Evolutionary conservation across 768 basidiomycete genomes (phyloP).

Genomic region (Gloeostereum incarnatum): DNA sequence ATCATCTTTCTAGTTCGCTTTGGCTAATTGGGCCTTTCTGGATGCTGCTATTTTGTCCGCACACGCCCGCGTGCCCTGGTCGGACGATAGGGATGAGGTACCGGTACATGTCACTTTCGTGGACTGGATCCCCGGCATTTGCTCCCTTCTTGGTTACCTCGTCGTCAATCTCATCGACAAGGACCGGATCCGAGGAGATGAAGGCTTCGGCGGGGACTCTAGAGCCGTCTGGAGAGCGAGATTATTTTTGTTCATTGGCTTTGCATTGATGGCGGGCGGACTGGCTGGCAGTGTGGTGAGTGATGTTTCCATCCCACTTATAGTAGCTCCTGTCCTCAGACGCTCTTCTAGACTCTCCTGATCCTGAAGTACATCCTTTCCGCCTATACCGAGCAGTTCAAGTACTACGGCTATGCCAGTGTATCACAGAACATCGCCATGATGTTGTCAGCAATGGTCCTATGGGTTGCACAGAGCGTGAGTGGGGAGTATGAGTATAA

Average conservation of each 20-base stretch:
- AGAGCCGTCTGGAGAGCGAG: slow-evolving; percentile 64
- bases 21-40: slow-evolving; percentile 67
- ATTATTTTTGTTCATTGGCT: slow-evolving; percentile 63
- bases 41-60: slow-evolving; percentile 64
- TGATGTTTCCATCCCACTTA: no score
- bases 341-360: slow-evolving; percentile 43
- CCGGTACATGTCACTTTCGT: slow-evolving; percentile 51
- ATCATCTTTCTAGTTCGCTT: slow-evolving; percentile 43
- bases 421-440: slow-evolving; percentile 59
- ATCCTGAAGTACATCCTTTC: slow-evolving; percentile 65
- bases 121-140: slow-evolving; percentile 74
- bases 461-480: slow-evolving; percentile 65
- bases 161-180: slow-evolving; percentile 70
- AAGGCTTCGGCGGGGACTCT: slow-evolving; percentile 41
- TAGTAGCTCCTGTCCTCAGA: not conserved
- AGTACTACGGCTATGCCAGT: slow-evolving; percentile 65
- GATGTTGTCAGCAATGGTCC: slow-evolving; percentile 52
- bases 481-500: slow-evolving; percentile 67
- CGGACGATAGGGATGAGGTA: slow-evolving; percentile 46
- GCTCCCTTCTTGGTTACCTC: slow-evolving; percentile 62
- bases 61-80: slow-evolving; percentile 45
- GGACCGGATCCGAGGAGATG: slow-evolving; percentile 46
- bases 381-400: slow-evolving; percentile 41
- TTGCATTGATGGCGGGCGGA: slow-evolving; percentile 72
- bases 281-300: slow-evolving; percentile 67